Base-by-base conservation (phyloP, 495 filamentous ascomycete species). In the Tuber brumale region DNA sequence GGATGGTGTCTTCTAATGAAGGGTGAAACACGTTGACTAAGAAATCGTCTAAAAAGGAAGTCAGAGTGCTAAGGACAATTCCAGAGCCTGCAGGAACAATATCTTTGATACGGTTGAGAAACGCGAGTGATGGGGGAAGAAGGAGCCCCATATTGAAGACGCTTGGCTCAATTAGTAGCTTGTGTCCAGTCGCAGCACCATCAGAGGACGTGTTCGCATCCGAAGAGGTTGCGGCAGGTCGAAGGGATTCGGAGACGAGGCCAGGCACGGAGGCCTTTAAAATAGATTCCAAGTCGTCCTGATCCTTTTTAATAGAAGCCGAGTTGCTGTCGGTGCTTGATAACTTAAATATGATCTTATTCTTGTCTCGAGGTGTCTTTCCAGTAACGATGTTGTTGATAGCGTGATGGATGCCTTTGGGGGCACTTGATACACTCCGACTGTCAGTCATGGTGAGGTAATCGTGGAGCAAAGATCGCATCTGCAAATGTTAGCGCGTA, bases 141-240 rank as follows among this genome's bases (percentile, higher is more conserved):
- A 99, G 88, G 69, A 97, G 86, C 75, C 93, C 92, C 90, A 99
- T 98, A 81, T 99, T 99, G 85, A 98, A 98, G 23, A 98, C 94
- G 80, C 92, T 97, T 19, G 95, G 94, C 82, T 97, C 93, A 51
- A 98, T 91, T 4, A 99, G 88, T 81, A 96, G 87, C 87, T 97
- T 95, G 85, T 93, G 93, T 27, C 89, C 90, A 71, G 89, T 92
- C 35, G 88, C 91, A 46, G 87, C 89, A 61, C 89, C 88, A 79
- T 90, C 85, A 35, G 87, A 85, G 45, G 84, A 86, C n/a, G 83
- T 82, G 75, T 87, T 88, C 16, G 73, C 77, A 69, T 85, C 81
- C 5, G 81, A 72, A 6, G 83, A 79, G n/a, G 71, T 75, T 72
- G 84, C 86, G 69, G 85, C 82, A n/a, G 83, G 83, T 51, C 85